Conservation (phyloP, 202 grass and related monocot species). For the Setaria viridis region DNA sequence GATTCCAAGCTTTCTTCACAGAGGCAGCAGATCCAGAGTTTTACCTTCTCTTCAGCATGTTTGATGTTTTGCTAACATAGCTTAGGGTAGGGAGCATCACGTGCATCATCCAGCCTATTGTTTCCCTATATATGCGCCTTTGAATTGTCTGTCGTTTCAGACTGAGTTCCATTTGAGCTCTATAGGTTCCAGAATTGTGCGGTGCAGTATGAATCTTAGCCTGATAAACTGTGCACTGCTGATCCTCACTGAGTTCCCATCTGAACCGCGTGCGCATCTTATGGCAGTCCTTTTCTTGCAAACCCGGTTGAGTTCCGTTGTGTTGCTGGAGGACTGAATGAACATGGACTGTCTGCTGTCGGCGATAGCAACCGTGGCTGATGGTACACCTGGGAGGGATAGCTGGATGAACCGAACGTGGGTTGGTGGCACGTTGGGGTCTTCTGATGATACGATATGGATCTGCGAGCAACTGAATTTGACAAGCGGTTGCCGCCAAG, state of each 20-base stretch:
- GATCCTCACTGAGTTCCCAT: background rate
- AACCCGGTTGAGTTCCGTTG: background rate
- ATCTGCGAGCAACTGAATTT: constrained; percentile 18
- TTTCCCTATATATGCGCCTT: constrained; percentile 28
- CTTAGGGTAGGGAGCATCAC: constrained; percentile 45
- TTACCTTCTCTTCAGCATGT: constrained; percentile 17
- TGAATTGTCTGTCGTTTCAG: background rate
- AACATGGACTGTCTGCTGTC: constrained; percentile 34
- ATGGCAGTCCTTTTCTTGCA: constrained; percentile 10
- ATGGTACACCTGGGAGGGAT: constrained; percentile 29
- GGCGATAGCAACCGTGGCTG: constrained; percentile 40
- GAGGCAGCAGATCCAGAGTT: constrained; percentile 30
- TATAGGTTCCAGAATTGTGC: constrained; percentile 11
- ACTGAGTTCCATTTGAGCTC: constrained; percentile 31
- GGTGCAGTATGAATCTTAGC: background rate
- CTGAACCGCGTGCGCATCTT: constrained; percentile 10
- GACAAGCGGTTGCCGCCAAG: background rate
- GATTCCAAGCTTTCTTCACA: constrained; percentile 4
- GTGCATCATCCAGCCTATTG: background rate
- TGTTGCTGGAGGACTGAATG: constrained; percentile 10
- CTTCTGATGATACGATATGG: constrained; percentile 38
- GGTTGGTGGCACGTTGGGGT: constrained; percentile 47
- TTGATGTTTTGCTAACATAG: constrained; percentile 36
- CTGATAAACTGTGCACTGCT: constrained; percentile 5
- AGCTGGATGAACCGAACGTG: constrained; percentile 23